These are phyloP conservation scores for Solanum bulbocastanum DNA, from an alignment of 257 asterid species.

Conservation along the genomic window DNA sequence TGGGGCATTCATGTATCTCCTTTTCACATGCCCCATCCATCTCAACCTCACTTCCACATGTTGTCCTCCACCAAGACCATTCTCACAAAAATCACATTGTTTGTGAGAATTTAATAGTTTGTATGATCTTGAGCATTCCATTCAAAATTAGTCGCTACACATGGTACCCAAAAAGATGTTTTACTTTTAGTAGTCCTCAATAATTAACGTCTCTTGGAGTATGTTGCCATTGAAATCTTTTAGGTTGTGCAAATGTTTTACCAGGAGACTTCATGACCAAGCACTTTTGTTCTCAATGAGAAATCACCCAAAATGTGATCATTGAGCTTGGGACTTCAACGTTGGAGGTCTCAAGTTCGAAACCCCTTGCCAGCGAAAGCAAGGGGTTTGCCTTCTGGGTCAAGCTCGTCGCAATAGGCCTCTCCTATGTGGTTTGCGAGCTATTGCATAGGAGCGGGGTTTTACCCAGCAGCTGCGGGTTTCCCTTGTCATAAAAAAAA, in stretches of 20 bases:
- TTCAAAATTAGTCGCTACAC: background rate
- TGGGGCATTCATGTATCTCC: background rate
- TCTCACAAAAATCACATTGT: background rate
- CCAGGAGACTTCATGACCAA: background rate
- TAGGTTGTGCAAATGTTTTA: background rate
- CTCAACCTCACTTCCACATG: background rate
- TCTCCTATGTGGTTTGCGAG: too few species aligned
- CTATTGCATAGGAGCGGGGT: too few species aligned
- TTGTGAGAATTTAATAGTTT: background rate
- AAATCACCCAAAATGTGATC: background rate
- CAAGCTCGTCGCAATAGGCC: too few species aligned
- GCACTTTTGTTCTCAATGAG: background rate
- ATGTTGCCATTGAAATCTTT: background rate
- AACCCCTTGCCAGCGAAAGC: too few species aligned
- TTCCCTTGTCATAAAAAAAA: too few species aligned
- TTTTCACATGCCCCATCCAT: background rate
- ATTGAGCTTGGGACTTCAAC: too few species aligned
- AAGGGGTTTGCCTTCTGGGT: too few species aligned
- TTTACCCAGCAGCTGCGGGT: too few species aligned
- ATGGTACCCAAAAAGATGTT: background rate
- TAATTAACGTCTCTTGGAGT: background rate
- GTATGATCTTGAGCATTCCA: background rate
- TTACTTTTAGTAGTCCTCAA: background rate
- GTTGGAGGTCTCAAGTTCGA: too few species aligned
- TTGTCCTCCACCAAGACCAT: background rate